Base-by-base conservation (phyloP, 176 grass and related monocot genomes). In the Zoysia pacifica region DNA sequence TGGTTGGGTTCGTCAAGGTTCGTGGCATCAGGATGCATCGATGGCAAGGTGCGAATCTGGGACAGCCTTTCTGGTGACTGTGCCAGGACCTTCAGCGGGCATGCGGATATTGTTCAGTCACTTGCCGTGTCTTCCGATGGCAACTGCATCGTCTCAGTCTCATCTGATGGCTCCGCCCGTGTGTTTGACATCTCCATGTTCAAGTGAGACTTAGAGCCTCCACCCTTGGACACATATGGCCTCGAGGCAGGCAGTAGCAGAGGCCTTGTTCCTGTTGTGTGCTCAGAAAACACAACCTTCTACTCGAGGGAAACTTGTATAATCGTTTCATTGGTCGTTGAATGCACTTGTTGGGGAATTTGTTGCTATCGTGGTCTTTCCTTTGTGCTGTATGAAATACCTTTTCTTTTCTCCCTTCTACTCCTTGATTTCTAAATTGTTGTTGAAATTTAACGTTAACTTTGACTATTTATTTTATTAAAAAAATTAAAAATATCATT, bases 31-130 rank as follows among this genome's bases (percentile, higher is more conserved):
- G 92, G 96, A 55, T 94, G 90, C 71, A 62, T 94, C 3, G 92
- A 94, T 2, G 86, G 96, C 56, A 91, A 79, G 61, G 90, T 98
- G 38, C 78, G 96, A 9, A 89, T 98, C 67, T 95, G 96, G 96
- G 96, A 98, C 78, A 89, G 90, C 69, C 83, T 98, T 41, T 86
- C 96, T 0, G 96, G 90, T 13, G 89, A 86, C 8, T 84, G 88
- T 2, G 65, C 47, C 12, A 87, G 67, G 84, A 85, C 15, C 3
- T 91, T 93, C 15, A 87, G 66, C 0, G 90, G 92, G 19, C 92
- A 91, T n/a, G 12, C 20, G 4, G 88, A 94, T 44, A 75, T 81
- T 19, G 87, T 98, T 14, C 96, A 93, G 46, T 91, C 92, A 9
- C 56, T 98, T 12, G 88, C 84, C 0, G 16, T 89, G 20, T 83